These are phyloP conservation scores for Fusarium pseudocircinatum DNA, from an alignment of 2,329 filamentous ascomycete genomes.

Conservation along the genomic window DNA sequence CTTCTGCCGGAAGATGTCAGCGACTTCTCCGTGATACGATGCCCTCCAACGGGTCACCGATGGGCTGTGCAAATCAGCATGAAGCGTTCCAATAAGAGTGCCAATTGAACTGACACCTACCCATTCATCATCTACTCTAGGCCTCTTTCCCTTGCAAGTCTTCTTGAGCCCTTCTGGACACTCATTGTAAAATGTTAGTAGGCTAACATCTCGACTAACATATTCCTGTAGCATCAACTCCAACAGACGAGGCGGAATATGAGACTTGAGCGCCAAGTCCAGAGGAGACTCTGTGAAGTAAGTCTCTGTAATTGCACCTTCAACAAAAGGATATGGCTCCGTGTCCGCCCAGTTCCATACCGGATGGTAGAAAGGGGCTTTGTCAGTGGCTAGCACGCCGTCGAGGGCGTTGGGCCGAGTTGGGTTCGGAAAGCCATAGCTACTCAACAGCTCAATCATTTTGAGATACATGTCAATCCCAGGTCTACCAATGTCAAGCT, in stretches of 20 bases:
- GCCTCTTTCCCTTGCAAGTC: neutral
- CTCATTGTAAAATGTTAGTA: neutral
- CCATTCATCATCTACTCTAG: neutral
- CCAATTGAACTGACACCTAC: neutral
- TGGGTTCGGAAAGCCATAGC: neutral
- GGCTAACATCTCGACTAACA: neutral
- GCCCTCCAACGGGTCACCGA: neutral
- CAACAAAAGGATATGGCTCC: neutral
- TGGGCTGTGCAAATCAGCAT: neutral
- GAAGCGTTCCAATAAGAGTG: neutral
- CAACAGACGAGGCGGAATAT: conserved; percentile 5
- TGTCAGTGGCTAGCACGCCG: neutral
- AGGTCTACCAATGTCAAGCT: neutral
- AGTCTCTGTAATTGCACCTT: neutral
- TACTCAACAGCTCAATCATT: neutral
- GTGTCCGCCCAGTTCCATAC: neutral
- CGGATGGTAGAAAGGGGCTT: neutral
- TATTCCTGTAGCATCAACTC: conserved; percentile 5
- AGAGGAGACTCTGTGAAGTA: neutral
- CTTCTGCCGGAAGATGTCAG: conserved; percentile 14
- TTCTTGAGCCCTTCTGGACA: neutral
- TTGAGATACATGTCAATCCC: neutral
- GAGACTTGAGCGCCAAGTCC: neutral
- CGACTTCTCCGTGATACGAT: neutral
- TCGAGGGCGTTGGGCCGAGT: neutral